Evolutionary conservation across 1,139 yeast species (phyloP), one percentile per base, ranked within the genome.

Genomic region (Blastobotrys apis): DNA sequence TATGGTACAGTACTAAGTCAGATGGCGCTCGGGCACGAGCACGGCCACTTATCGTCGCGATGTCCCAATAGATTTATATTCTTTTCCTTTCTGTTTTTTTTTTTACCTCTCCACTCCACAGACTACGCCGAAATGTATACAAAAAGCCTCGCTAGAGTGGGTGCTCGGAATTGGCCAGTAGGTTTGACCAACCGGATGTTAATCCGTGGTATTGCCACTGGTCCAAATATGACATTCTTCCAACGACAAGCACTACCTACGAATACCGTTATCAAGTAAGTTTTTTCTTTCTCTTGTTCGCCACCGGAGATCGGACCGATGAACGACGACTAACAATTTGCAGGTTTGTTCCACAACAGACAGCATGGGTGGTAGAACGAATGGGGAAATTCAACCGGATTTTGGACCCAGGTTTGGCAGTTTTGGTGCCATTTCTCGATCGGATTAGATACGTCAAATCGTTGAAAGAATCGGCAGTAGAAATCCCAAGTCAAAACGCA

Each of bases 361-460:
- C 86, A 12, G 95, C 95, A 3, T 86, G 94, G 90, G 78, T 86
- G 17, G 94, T 86, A 22, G 95, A 86, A 65, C 72, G 95, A 52
- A 86, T 86, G 95, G 95, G 95, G 26, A 83, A 82, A 61, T 86
- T 84, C 68, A 75, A 81, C 62, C 68, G 82, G 38, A 81, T 84
- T 30, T 72, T 86, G 49, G 76, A 79, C 33, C 95, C 95, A 0
- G 95, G 95, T 15, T 68, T 84, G 41, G 88, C 94, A 2, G 63
- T 86, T 33, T 67, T 86, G 56, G 53, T 83, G 6, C 95, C 95
- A 3, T 65, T 85, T 43, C 54, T 86, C 35, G 95, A 86, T 63
- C 77, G 75, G 56, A 82, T 86, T 58, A 78, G 82, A 45, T 86
- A 86, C 58, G 94, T 85, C 30, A 90, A 85, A 66, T 78, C 86